These are phyloP conservation scores for Populus simonii DNA, from an alignment of 345 rosid genomes.

Conservation along the genomic window DNA sequence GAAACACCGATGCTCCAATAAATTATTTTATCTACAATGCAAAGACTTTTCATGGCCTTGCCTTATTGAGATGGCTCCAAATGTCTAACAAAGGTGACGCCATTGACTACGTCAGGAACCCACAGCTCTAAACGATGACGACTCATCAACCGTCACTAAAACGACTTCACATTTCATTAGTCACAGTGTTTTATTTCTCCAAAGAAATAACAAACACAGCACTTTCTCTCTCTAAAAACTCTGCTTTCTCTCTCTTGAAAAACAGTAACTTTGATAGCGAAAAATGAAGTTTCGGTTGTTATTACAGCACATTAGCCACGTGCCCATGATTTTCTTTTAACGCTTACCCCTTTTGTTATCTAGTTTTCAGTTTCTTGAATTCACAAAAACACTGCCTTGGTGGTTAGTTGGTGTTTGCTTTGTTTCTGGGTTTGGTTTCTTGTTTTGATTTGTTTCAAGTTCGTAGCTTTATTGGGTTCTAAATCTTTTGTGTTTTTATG, in stretches of 20 bases:
- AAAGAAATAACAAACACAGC: background rate
- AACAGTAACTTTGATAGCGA: constrained; percentile 15
- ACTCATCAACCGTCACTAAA: constrained; percentile 10
- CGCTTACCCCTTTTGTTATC: background rate
- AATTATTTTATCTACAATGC: background rate
- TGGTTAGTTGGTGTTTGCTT: background rate
- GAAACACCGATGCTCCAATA: too few species aligned
- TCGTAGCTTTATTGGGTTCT: background rate
- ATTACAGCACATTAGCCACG: constrained; percentile 9
- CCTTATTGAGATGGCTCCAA: background rate
- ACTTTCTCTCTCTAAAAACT: background rate
- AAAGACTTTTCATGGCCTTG: background rate
- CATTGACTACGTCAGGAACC: constrained; percentile 17
- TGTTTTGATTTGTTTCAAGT: background rate
- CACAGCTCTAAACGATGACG: constrained; percentile 17
- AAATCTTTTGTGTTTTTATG: background rate
- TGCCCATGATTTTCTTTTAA: constrained; percentile 4
- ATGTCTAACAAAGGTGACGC: background rate
- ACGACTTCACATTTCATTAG: constrained; percentile 21
- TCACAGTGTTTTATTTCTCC: background rate
- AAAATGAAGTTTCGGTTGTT: constrained; percentile 16
- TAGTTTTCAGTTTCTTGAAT: background rate
- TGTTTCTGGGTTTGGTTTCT: background rate
- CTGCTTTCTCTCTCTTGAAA: background rate
- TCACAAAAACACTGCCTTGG: background rate